Conservation (phyloP, 257 asterid species). For the Nicotiana knightiana region DNA sequence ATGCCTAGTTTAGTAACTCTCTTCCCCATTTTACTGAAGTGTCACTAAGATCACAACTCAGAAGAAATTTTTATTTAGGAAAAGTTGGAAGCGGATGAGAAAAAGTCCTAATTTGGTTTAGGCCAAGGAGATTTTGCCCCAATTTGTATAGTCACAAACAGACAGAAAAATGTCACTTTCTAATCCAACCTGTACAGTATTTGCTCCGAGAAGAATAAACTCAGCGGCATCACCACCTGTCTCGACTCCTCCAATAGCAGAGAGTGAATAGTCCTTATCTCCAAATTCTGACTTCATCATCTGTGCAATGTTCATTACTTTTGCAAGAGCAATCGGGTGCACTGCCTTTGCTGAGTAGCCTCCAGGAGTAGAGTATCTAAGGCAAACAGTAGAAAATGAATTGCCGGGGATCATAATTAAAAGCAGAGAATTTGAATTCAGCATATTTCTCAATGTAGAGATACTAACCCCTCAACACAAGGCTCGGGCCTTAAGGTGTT, state of each 20-base stretch:
- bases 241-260: constrained; percentile 97
- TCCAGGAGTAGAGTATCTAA: constrained; percentile 92
- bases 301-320: constrained; percentile 85
- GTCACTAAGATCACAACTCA: background rate
- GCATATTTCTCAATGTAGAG: background rate
- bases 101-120: background rate
- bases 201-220: constrained; percentile 91
- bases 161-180: background rate
- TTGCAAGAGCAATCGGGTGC: constrained; percentile 97
- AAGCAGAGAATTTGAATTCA: background rate
- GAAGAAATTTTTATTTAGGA: background rate
- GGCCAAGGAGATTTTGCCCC: background rate
- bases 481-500: constrained; percentile 89
- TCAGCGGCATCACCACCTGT: constrained; percentile 93
- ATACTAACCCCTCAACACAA: constrained; percentile 87
- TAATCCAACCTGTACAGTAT: constrained; percentile 79
- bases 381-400: background rate
- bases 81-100: background rate
- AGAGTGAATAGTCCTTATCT: constrained; percentile 60
- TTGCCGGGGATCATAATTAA: background rate
- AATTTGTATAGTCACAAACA: background rate
- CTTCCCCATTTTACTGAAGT: background rate
- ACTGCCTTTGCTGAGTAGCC: constrained; percentile 96
- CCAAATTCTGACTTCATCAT: constrained; percentile 76
- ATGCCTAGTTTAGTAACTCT: background rate